Evolutionary conservation across 768 basidiomycete species (phyloP).

Genomic region (Mycena sanguinolenta): DNA sequence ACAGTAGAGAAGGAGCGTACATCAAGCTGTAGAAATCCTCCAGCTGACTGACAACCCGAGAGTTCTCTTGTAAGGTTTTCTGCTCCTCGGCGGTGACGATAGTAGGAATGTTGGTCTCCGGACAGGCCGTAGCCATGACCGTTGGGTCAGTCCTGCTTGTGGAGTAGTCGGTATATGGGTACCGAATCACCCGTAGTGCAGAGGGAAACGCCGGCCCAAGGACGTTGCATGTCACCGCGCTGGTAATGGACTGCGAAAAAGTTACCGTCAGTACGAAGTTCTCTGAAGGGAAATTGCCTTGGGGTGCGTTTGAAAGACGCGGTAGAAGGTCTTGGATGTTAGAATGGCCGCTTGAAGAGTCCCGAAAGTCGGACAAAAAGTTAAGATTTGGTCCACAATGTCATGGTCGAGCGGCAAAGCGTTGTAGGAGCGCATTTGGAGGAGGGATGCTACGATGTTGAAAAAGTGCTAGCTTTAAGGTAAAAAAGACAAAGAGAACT

Average conservation of each 20-base stretch:
- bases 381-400: slow-evolving; percentile 41
- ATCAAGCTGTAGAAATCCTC: slow-evolving; percentile 43
- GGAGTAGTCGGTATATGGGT: not conserved
- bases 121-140: slow-evolving; percentile 6
- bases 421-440: no score
- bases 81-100: slow-evolving; percentile 24
- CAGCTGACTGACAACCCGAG: slow-evolving; percentile 25
- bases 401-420: slow-evolving; percentile 42
- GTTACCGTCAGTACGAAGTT: not conserved
- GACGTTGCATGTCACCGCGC: slow-evolving; percentile 42
- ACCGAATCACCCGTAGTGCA: slow-evolving; percentile 38
- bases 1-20: slow-evolving; percentile 27
- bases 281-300: slow-evolving; percentile 8
- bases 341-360: slow-evolving; percentile 36
- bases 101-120: not conserved
- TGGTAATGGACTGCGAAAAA: not conserved
- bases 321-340: slow-evolving; percentile 40
- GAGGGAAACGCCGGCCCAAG: slow-evolving; percentile 44
- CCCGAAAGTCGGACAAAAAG: slow-evolving; percentile 37
- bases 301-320: slow-evolving; percentile 39
- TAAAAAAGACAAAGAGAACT: no score
- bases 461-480: no score
- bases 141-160: not conserved
- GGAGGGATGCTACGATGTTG: no score
- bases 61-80: slow-evolving; percentile 10